phyloP scores from a whole-genome alignment of 352 stramenopile genomes.

The Globisporangium iwayamae region DNA sequence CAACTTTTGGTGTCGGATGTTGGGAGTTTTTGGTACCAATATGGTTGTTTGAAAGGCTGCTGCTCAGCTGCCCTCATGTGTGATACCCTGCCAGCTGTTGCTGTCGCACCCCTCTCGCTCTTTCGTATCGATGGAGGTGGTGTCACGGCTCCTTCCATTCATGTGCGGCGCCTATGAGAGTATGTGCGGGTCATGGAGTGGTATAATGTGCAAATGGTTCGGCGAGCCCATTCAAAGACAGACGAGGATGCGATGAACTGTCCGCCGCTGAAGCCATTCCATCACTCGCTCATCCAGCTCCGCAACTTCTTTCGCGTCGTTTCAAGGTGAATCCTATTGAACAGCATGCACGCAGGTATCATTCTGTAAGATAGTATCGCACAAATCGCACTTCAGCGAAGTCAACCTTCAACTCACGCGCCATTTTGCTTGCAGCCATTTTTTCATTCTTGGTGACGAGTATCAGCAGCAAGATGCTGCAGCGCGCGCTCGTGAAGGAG shows the following conservation, averaged over 20 bases:
- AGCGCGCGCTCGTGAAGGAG: slow-evolving; percentile 51
- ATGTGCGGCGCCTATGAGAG: not conserved
- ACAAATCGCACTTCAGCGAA: not conserved
- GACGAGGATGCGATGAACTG: not conserved
- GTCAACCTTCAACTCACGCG: not conserved
- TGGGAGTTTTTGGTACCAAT: not conserved
- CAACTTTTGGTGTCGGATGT: not conserved
- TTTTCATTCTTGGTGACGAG: not conserved
- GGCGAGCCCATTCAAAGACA: not conserved
- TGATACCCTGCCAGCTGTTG: slow-evolving; percentile 3
- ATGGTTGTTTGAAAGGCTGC: not conserved
- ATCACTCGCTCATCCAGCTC: not conserved
- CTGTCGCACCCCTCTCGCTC: not conserved
- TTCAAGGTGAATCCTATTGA: not conserved
- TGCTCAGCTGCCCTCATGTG: not conserved
- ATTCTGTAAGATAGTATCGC: not conserved
- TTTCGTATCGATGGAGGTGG: not conserved
- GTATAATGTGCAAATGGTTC: not conserved
- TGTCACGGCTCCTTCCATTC: not conserved
- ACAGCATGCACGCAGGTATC: not conserved
- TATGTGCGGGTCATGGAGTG: not conserved
- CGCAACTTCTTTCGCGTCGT: not conserved
- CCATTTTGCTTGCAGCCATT: slow-evolving; percentile 1
- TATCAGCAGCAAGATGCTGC: slow-evolving; percentile 38
- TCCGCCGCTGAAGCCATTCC: not conserved